A percentile compares a stretch with the other conserved stretches of the same genome.
phyloP scores from a whole-genome alignment of 495 filamentous ascomycete species.

The Daldinia decipiens region DNA sequence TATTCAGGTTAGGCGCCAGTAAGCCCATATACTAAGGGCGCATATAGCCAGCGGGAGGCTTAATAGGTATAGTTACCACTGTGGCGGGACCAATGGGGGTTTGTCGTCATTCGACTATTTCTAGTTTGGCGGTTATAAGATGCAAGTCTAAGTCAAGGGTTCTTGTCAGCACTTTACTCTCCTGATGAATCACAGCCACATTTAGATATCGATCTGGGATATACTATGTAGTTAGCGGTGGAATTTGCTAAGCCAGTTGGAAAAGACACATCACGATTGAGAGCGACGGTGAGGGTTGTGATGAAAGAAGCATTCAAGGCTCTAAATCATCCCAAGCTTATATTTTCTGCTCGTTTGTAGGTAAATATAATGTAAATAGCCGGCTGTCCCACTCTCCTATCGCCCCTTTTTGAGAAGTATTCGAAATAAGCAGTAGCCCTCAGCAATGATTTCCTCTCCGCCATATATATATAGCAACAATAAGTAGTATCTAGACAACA shows the following conservation, averaged over 20 bases:
- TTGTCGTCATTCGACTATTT: neutral
- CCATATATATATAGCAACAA: constrained; percentile 26
- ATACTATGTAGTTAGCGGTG: neutral
- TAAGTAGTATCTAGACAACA: constrained; percentile 8
- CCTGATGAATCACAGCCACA: constrained; percentile 15
- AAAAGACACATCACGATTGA: neutral
- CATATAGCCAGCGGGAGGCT: constrained; percentile 28
- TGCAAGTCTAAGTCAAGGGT: constrained; percentile 26
- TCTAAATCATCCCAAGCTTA: constrained; percentile 16
- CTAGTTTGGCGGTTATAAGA: constrained; percentile 8
- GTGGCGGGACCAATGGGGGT: constrained; percentile 40
- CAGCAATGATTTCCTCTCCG: constrained; percentile 7
- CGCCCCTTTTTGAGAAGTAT: constrained; percentile 12
- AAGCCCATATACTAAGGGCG: constrained; percentile 18
- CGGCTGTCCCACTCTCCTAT: neutral
- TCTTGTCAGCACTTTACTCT: constrained; percentile 37
- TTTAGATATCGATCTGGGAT: constrained; percentile 1
- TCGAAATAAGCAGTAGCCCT: constrained; percentile 27
- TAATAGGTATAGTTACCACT: constrained; percentile 31
- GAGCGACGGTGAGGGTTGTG: constrained; percentile 4
- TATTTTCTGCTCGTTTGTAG: constrained; percentile 15
- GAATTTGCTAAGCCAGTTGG: neutral
- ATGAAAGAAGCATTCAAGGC: constrained; percentile 10
- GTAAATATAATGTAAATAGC: constrained; percentile 14
- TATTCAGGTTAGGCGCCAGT: constrained; percentile 35